Percentiles rank a stretch among this genome's conserved stretches.
Conservation (phyloP, 2,329 filamentous ascomycete genomes). For the Stachybotrys elegans region DNA sequence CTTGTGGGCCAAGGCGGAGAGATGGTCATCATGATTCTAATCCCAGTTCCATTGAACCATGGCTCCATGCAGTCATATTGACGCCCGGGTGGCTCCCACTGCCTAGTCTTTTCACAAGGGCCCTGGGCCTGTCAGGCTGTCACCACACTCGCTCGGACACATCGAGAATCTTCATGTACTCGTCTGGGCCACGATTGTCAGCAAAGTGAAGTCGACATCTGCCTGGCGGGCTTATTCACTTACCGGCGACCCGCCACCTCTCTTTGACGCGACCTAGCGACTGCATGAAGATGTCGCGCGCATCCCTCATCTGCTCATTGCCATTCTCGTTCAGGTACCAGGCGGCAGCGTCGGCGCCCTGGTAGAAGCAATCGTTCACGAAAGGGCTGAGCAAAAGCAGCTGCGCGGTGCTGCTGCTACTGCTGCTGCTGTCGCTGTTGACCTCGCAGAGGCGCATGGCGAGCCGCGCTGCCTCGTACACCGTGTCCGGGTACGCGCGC, state of each 20-base stretch:
- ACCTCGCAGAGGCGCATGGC: slow-evolving; percentile 1
- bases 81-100: neutral
- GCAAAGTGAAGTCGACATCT: neutral
- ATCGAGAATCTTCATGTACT: neutral
- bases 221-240: neutral
- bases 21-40: neutral
- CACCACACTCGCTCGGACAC: slow-evolving; percentile 1
- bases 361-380: slow-evolving; percentile 1
- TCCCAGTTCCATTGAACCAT: neutral
- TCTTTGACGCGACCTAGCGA: neutral
- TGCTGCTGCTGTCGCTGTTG: neutral
- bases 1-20: neutral
- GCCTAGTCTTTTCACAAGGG: neutral
- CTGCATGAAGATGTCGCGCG: slow-evolving; percentile 1
- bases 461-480: slow-evolving; percentile 1
- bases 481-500: neutral
- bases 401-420: neutral
- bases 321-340: slow-evolving; percentile 1
- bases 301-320: slow-evolving; percentile 1
- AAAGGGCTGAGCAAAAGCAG: slow-evolving; percentile 1
- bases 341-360: neutral
- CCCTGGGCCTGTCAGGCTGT: neutral
- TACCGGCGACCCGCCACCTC: slow-evolving; percentile 1
- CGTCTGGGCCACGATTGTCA: slow-evolving; percentile 1
- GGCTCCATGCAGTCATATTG: neutral